Conservation (phyloP, 345 rosid species). For the Balakata baccata region DNA sequence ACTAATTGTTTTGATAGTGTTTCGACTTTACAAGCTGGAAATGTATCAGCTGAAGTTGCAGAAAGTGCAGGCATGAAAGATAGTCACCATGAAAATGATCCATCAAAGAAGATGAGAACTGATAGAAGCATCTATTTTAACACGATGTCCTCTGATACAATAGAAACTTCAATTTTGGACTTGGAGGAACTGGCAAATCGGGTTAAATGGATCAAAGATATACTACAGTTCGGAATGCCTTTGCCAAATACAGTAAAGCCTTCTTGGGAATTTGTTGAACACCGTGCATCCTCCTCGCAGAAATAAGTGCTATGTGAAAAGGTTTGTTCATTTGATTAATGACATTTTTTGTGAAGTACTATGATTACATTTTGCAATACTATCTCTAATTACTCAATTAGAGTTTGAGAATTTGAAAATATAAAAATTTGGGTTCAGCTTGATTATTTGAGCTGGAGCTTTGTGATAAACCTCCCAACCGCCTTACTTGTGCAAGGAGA, state of each 20-base stretch:
- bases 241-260: constrained; percentile 20
- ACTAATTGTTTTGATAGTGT: constrained; percentile 30
- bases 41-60: constrained; percentile 21
- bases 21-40: constrained; percentile 26
- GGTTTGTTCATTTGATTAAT: constrained; percentile 5
- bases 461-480: too few species aligned
- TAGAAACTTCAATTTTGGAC: constrained; percentile 58
- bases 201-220: constrained; percentile 48
- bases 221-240: constrained; percentile 31
- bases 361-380: background rate
- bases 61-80: constrained; percentile 7
- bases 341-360: background rate
- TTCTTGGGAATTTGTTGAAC: constrained; percentile 49
- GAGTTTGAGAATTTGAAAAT: background rate
- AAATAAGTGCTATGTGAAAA: background rate
- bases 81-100: constrained; percentile 11
- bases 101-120: constrained; percentile 27
- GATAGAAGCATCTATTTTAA: constrained; percentile 30
- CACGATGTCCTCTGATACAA: constrained; percentile 38
- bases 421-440: background rate
- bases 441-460: background rate
- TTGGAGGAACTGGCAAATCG: constrained; percentile 57
- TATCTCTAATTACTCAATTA: background rate
- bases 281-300: constrained; percentile 21
- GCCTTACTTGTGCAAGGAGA: too few species aligned